These are phyloP conservation scores for Claviceps humidiphila DNA, from an alignment of 2,329 filamentous ascomycete species.

Conservation along the genomic window DNA sequence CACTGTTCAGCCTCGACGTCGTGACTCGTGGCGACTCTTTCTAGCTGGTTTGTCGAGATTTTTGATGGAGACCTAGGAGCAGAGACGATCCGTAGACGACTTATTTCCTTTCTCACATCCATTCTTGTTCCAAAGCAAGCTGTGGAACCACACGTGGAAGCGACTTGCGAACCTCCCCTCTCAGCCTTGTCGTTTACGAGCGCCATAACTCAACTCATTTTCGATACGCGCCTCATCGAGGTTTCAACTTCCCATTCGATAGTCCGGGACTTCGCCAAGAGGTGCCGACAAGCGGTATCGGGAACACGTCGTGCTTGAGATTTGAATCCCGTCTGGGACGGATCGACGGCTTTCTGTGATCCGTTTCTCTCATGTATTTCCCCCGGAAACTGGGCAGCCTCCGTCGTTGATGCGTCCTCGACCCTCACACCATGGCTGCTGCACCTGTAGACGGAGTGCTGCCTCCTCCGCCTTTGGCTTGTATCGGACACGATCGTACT, in stretches of 20 bases:
- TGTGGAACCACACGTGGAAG: background rate
- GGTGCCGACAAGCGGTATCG: no score
- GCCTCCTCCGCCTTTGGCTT: conserved; percentile 27
- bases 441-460: conserved; percentile 24
- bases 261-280: background rate
- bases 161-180: background rate
- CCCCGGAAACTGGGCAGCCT: conserved; percentile 6
- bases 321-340: background rate
- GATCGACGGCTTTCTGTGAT: background rate
- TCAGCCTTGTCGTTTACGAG: background rate
- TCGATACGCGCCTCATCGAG: background rate
- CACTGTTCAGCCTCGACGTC: background rate
- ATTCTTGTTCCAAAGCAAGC: background rate
- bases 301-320: background rate
- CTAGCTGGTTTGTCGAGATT: background rate
- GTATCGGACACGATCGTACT: conserved; percentile 26
- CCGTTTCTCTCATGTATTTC: conserved; percentile 14
- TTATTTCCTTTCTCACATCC: background rate
- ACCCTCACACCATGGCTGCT: conserved; percentile 15
- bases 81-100: background rate
- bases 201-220: background rate
- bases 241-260: background rate
- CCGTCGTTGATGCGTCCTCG: conserved; percentile 5
- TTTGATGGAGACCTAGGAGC: background rate
- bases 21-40: background rate